Evolutionary conservation across 306 rosid genomes (phyloP), one percentile per base, ranked within the genome.

Genomic region (Prinsepia uniflora): DNA sequence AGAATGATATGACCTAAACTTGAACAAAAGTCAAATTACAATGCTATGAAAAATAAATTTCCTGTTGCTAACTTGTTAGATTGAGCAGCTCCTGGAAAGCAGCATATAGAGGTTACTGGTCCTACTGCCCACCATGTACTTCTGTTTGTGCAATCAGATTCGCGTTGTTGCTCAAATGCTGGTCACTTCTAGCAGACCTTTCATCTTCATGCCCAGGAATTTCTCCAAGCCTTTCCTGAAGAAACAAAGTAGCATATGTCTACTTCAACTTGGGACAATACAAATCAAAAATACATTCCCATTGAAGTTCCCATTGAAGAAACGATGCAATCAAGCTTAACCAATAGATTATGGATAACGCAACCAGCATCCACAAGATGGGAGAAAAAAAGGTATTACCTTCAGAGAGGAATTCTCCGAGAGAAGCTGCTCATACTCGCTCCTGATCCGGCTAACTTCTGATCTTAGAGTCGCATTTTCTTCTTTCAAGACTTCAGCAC

Each of bases 141-240:
- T 90, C 82, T 47, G 83, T 75, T 74, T 84, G 85, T 46, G 77
- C 81, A 47, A 73, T 87, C 71, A 84, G 89, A 69, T 89, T 88
- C 70, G 82, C 43, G 59, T 90, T 87, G 15, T 80, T 79, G 68
- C 62, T 72, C 64, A 48, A 67, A 62, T 83, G 82, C 74, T 80
- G 88, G 64, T 83, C 86, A n/a, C 74, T 84, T 81, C 78, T 72
- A 72, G 84, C 79, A 41, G 92, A 75, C 84, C 85, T 83, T 50
- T 15, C 57, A 44, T 83, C 96, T 53, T 86, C 88, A 0, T 80
- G 88, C 61, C 78, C 85, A 17, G 96, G 90, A 67, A 44, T 67
- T 74, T 94, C 97, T 60, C 86, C 97, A 3, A 94, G 89, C 78
- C 84, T 86, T 86, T 86, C 96, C 98, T 94, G 95, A 53, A 84